Evolutionary conservation across 139 green algal species (phyloP).

Genomic region (Picochlorum sp.): DNA sequence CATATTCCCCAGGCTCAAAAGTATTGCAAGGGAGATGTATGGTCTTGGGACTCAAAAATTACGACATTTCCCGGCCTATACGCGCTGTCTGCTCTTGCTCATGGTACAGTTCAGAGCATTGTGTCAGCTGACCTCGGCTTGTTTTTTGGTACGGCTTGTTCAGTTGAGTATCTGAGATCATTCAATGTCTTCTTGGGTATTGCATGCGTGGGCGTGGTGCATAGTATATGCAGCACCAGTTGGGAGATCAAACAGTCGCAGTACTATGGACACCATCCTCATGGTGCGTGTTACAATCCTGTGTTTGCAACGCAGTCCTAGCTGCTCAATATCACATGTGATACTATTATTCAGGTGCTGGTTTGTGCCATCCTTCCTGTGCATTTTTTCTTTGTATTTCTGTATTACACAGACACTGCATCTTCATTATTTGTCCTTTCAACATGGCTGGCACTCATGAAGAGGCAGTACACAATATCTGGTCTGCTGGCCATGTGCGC

Average conservation of each 20-base stretch:
- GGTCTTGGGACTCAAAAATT: constrained; percentile 84
- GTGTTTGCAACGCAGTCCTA: too few species aligned
- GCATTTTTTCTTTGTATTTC: constrained; percentile 82
- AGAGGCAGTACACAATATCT: constrained; percentile 2
- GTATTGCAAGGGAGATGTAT: constrained; percentile 69
- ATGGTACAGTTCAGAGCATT: background rate
- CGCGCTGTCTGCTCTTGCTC: constrained; percentile 31
- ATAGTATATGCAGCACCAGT: too few species aligned
- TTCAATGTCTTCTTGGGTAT: too few species aligned
- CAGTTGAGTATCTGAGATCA: background rate
- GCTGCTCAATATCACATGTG: background rate
- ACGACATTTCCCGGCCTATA: constrained; percentile 92
- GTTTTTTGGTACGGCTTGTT: background rate
- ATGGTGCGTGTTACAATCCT: too few species aligned
- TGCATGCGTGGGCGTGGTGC: too few species aligned
- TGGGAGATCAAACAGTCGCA: too few species aligned
- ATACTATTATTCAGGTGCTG: constrained; percentile 24
- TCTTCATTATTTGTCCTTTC: constrained; percentile 55
- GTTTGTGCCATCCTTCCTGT: constrained; percentile 51
- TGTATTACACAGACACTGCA: constrained; percentile 91
- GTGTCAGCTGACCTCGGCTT: background rate
- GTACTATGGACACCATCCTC: too few species aligned
- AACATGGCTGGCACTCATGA: constrained; percentile 26
- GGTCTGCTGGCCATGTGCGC: constrained; percentile 37
- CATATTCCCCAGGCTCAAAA: constrained; percentile 77